Conservation (phyloP, 1,284 basidiomycete genomes). For the Microbotryum silenes-acaulis region DNA sequence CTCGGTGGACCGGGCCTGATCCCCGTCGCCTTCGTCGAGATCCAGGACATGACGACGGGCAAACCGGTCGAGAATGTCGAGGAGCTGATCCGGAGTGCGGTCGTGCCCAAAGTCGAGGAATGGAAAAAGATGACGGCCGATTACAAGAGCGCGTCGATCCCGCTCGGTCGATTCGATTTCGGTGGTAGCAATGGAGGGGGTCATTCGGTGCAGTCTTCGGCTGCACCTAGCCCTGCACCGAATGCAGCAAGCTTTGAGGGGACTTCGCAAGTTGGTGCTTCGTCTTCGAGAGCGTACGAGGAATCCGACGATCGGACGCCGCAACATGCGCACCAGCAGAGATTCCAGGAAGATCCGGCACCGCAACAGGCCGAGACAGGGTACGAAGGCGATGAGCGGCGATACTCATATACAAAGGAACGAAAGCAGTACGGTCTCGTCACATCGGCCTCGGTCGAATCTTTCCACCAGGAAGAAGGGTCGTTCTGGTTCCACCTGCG, state of each 20-base stretch:
- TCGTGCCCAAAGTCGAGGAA: slow-evolving; percentile 84
- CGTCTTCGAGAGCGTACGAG: no score
- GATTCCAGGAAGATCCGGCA: no score
- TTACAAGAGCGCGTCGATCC: slow-evolving; percentile 93
- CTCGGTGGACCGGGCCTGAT: slow-evolving; percentile 94
- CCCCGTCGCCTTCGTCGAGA: slow-evolving; percentile 91
- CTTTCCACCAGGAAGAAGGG: slow-evolving; percentile 91
- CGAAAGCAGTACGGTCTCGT: slow-evolving; percentile 56
- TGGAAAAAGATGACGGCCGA: slow-evolving; percentile 94
- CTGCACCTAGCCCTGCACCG: no score
- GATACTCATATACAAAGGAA: slow-evolving; percentile 31
- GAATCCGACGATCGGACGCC: no score
- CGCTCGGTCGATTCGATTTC: slow-evolving; percentile 81
- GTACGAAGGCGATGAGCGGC: slow-evolving; percentile 8
- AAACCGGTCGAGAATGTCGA: slow-evolving; percentile 62
- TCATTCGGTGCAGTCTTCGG: background rate
- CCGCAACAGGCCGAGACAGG: slow-evolving; percentile 1
- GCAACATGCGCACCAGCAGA: no score
- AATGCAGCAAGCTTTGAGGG: no score
- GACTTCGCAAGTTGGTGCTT: no score
- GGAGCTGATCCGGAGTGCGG: slow-evolving; percentile 67
- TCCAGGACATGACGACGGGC: slow-evolving; percentile 83
- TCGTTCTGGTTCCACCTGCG: slow-evolving; percentile 97
- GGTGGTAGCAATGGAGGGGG: slow-evolving; percentile 1
- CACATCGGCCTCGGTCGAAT: slow-evolving; percentile 80